Base-by-base conservation (phyloP, 177 flowering plant species). In the Vitis hybrid region DNA sequence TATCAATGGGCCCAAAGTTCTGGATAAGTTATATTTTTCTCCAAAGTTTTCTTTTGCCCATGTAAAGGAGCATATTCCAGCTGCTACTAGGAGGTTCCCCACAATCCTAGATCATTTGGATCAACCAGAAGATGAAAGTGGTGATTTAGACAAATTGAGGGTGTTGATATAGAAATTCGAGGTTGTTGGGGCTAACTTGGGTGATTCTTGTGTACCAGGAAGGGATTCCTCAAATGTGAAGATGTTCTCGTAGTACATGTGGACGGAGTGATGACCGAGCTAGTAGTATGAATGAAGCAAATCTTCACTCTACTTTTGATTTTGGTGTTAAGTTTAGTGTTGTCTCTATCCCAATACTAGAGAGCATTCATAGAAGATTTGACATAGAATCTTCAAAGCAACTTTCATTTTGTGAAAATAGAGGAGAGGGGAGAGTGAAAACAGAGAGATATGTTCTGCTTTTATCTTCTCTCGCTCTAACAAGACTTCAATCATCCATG, bases 251-350 rank as follows among this genome's bases (percentile, higher is more conserved):
- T 26, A 26, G 4, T 26, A 26, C 29, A 26, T 26, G 76, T 72
- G 96, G 85, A 51, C 86, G 90, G 92, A 84, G 87, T 75, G 95
- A 95, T 81, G 99, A 88, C 73, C 81, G 70, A 67, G 85, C 83
- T 62, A 94, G 98, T 74, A 94, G 97, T 74, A 33, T 85, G 19
- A 92, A 87, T 83, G 99, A 94, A 33, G 84, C 89, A 64, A 92
- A 97, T 76, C 95, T 96, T 74, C 93, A 94, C 78, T 94, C 98
- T 71, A 97, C 95, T 56, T 73, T 85, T 67, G 99, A 90, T 55
- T 85, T 74, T 84, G 93, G 91, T 71, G 85, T 75, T 58, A 89
- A 81, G 82, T 92, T 94, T 16, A 90, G 92, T 82, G 79, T 83
- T 58, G 76, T 71, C 10, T 88, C 95, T 74, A 78, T 81, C 53